Percentiles rank a stretch among this genome's conserved stretches.
Conservation (phyloP, 1,284 basidiomycete genomes). For the Leccinum insolens region DNA sequence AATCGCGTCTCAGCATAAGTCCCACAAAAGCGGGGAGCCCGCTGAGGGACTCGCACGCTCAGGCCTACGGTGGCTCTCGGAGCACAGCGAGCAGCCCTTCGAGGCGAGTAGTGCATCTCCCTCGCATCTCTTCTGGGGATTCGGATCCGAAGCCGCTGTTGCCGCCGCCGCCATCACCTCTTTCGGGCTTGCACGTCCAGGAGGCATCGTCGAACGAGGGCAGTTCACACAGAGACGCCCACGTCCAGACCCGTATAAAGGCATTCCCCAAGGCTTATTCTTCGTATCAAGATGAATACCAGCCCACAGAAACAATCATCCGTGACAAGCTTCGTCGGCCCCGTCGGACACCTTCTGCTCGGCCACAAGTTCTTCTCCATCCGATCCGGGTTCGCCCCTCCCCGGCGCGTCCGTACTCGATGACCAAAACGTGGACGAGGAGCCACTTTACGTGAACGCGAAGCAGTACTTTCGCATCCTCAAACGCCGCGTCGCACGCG, state of each 20-base stretch:
- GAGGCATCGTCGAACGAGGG: background rate
- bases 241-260: conserved; percentile 12
- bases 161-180: conserved; percentile 7
- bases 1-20: too few relatives aligned
- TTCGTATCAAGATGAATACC: too few relatives aligned
- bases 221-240: background rate
- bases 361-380: too few relatives aligned
- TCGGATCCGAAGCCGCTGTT: conserved; percentile 6
- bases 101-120: conserved; percentile 24
- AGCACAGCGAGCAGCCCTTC: conserved; percentile 31
- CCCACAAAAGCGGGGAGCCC: too few relatives aligned
- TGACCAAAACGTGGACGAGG: conserved; percentile 70
- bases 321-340: too few relatives aligned
- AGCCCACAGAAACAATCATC: too few relatives aligned
- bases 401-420: conserved; percentile 14
- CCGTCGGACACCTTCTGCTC: too few relatives aligned
- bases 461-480: conserved; percentile 98
- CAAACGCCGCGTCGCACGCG: conserved; percentile 86
- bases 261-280: too few relatives aligned
- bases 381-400: too few relatives aligned
- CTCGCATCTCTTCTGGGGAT: conserved; percentile 25
- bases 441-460: conserved; percentile 95
- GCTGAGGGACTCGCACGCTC: conserved; percentile 21
- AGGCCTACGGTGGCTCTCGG: conserved; percentile 8
- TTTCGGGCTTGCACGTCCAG: background rate